A percentile compares a stretch with the other conserved stretches of the same genome.
Evolutionary conservation across 2,329 filamentous ascomycete species (phyloP).

Genomic region (Didymella arachidicola): DNA sequence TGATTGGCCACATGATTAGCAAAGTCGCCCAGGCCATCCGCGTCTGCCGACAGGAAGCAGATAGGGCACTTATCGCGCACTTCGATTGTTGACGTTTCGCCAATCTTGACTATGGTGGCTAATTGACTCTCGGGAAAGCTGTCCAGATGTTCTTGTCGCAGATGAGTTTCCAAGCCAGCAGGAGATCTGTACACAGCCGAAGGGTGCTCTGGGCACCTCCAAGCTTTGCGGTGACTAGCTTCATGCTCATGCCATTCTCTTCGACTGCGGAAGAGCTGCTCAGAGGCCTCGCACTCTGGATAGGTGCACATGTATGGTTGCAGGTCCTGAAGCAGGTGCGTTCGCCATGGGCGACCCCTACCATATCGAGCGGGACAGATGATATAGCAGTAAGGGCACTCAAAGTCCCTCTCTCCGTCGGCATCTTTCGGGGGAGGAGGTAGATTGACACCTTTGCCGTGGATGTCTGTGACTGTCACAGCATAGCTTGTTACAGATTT

Average conservation of each 20-base stretch:
- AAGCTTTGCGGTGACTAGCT: constrained; percentile 47
- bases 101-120: constrained; percentile 40
- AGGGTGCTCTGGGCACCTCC: constrained; percentile 48
- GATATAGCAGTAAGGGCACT: constrained; percentile 51
- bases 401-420: constrained; percentile 47
- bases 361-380: constrained; percentile 50
- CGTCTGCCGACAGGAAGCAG: constrained; percentile 36
- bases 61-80: constrained; percentile 44
- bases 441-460: constrained; percentile 44
- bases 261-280: constrained; percentile 46
- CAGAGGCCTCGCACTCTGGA: constrained; percentile 35
- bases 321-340: constrained; percentile 48
- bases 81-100: constrained; percentile 45
- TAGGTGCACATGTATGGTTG: constrained; percentile 52
- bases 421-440: constrained; percentile 45
- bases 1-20: constrained; percentile 50
- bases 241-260: constrained; percentile 51
- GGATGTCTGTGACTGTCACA: constrained; percentile 46
- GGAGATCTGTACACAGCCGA: constrained; percentile 38
- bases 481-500: constrained; percentile 50
- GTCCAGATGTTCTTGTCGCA: constrained; percentile 39
- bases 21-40: constrained; percentile 36
- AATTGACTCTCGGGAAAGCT: constrained; percentile 43
- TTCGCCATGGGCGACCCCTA: constrained; percentile 44
- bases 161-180: constrained; percentile 40